These are phyloP conservation scores for Myriosclerotinia duriaeana DNA, from an alignment of 2,329 filamentous ascomycete species.

Conservation along the genomic window DNA sequence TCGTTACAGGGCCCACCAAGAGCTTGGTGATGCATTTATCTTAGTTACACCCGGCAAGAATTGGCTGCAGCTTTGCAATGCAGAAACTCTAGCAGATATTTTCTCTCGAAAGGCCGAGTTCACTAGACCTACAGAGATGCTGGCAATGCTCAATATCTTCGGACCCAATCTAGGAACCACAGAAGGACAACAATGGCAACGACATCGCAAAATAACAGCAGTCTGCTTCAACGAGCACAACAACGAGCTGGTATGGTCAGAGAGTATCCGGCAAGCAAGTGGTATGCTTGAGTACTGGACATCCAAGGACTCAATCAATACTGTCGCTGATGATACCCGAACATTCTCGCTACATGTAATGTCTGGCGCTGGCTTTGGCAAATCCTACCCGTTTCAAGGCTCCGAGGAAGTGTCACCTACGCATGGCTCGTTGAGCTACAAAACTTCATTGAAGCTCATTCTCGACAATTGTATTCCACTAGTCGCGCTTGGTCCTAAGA, in stretches of 20 bases:
- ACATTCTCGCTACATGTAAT: conserved; percentile 22
- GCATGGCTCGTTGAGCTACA: background rate
- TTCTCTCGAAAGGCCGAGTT: conserved; percentile 7
- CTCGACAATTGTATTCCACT: conserved; percentile 20
- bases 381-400: conserved; percentile 20
- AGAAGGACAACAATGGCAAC: conserved; percentile 20
- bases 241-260: conserved; percentile 18
- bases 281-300: conserved; percentile 18
- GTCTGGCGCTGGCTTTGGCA: conserved; percentile 20
- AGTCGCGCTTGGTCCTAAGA: conserved; percentile 14
- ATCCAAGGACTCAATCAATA: conserved; percentile 8
- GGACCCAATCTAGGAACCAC: conserved; percentile 18
- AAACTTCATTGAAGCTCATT: conserved; percentile 16
- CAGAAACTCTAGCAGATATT: conserved; percentile 11
- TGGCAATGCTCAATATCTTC: conserved; percentile 19
- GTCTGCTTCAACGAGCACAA: conserved; percentile 19
- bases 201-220: conserved; percentile 20
- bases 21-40: conserved; percentile 22
- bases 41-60: conserved; percentile 22
- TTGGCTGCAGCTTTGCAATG: conserved; percentile 20
- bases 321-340: conserved; percentile 12
- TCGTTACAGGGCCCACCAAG: conserved; percentile 19
- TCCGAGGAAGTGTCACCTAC: background rate
- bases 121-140: conserved; percentile 16
- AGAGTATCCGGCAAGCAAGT: conserved; percentile 15